Evolutionary conservation across 1,284 basidiomycete genomes (phyloP).

Genomic region (Fistulinella staudtii): DNA sequence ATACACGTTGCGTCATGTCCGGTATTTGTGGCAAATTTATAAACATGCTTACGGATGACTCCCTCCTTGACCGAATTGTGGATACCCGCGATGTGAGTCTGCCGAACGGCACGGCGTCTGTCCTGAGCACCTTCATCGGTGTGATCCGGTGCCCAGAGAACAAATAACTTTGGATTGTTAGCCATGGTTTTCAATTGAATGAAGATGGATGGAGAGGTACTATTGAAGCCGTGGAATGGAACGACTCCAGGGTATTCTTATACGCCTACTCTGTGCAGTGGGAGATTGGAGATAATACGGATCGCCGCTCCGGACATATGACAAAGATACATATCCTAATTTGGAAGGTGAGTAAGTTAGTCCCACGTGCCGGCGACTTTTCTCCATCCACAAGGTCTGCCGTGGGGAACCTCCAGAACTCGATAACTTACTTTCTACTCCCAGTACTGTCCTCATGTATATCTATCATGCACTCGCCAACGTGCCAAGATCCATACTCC

Average conservation of each 20-base stretch:
- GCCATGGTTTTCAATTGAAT: slow-evolving; percentile 13
- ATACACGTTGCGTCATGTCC: neutral
- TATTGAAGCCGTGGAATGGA: neutral
- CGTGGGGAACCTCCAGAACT: too few relatives aligned
- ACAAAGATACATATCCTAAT: neutral
- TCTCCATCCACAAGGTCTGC: too few relatives aligned
- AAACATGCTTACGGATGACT: slow-evolving; percentile 31
- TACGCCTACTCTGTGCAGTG: too few relatives aligned
- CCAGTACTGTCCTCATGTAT: slow-evolving; percentile 4
- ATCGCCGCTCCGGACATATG: slow-evolving; percentile 1
- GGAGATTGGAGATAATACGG: slow-evolving; percentile 5
- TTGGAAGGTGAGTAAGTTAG: slow-evolving; percentile 16
- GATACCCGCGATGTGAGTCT: slow-evolving; percentile 40
- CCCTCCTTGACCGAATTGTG: slow-evolving; percentile 36
- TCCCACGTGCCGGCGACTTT: slow-evolving; percentile 1
- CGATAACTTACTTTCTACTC: too few relatives aligned
- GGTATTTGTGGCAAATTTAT: slow-evolving; percentile 8
- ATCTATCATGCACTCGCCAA: neutral
- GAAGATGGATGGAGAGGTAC: neutral
- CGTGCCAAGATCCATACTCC: neutral
- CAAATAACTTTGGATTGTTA: slow-evolving; percentile 29
- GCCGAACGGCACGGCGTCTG: slow-evolving; percentile 44
- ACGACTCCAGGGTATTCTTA: neutral
- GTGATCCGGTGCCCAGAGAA: slow-evolving; percentile 54
- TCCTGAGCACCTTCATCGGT: slow-evolving; percentile 43